Evolutionary conservation across 2,329 filamentous ascomycete genomes (phyloP).

Genomic region (Diatrype stigma): DNA sequence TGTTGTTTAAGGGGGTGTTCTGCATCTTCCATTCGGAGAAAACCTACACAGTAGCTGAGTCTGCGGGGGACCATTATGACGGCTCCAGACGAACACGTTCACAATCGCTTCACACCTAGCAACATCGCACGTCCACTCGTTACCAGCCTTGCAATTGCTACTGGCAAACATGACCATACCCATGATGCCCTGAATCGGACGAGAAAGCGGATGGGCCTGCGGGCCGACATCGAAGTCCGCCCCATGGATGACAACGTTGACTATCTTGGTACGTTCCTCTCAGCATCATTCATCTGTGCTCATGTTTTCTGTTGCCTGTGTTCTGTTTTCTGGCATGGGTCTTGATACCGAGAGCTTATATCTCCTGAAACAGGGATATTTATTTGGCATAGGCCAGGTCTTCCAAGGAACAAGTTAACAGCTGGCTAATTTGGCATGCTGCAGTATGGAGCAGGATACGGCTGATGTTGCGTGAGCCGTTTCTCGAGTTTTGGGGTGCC

Average conservation of each 20-base stretch:
- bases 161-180: not conserved
- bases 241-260: not conserved
- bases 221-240: not conserved
- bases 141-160: not conserved
- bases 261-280: too few relatives aligned
- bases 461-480: conserved; percentile 49
- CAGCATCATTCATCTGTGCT: too few relatives aligned
- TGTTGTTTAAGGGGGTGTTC: too few relatives aligned
- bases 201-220: not conserved
- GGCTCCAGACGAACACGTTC: not conserved
- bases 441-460: conserved; percentile 51
- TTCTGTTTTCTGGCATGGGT: too few relatives aligned
- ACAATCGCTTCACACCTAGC: not conserved
- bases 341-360: too few relatives aligned
- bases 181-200: not conserved
- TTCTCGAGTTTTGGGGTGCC: conserved; percentile 65
- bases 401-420: too few relatives aligned
- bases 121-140: not conserved
- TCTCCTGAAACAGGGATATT: too few relatives aligned
- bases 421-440: not conserved
- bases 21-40: too few relatives aligned
- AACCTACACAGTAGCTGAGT: too few relatives aligned
- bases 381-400: too few relatives aligned
- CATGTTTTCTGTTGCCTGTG: too few relatives aligned
- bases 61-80: too few relatives aligned